Evolutionary conservation across 768 basidiomycete species (phyloP).

Genomic region (Termitomyces sp.): DNA sequence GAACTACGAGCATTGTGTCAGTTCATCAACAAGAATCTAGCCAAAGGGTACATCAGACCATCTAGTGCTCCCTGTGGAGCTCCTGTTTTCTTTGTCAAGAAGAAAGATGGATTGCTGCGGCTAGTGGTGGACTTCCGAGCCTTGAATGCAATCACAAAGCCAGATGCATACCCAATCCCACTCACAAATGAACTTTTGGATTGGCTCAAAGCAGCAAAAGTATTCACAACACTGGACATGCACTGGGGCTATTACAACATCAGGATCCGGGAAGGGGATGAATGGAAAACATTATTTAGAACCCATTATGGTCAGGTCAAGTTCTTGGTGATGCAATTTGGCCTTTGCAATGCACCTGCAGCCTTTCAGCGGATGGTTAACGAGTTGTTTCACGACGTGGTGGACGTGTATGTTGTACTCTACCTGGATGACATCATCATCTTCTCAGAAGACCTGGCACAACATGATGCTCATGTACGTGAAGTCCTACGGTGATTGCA

Average conservation of each 20-base stretch:
- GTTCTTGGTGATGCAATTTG: not conserved
- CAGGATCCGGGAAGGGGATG: no score
- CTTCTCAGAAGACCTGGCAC: no score
- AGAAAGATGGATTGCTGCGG: no score
- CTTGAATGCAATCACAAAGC: not conserved
- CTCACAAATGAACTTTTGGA: no score
- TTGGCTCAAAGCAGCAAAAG: not conserved
- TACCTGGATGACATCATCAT: constrained; percentile 24
- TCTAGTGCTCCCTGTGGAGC: not conserved
- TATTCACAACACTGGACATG: no score
- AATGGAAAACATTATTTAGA: no score
- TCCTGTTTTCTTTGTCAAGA: not conserved
- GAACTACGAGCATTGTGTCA: not conserved
- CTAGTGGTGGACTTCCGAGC: no score
- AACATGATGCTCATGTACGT: no score
- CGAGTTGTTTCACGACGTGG: constrained; percentile 27
- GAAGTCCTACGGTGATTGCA: no score
- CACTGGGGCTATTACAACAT: no score
- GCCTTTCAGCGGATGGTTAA: constrained; percentile 35
- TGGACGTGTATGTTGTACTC: constrained; percentile 28
- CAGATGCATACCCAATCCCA: not conserved
- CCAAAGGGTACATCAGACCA: no score
- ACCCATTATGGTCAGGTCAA: no score
- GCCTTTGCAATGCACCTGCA: constrained; percentile 27
- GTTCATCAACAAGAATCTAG: not conserved